These are phyloP conservation scores for Alternaria consortialis DNA, from an alignment of 2,329 filamentous ascomycete genomes.

Conservation along the genomic window DNA sequence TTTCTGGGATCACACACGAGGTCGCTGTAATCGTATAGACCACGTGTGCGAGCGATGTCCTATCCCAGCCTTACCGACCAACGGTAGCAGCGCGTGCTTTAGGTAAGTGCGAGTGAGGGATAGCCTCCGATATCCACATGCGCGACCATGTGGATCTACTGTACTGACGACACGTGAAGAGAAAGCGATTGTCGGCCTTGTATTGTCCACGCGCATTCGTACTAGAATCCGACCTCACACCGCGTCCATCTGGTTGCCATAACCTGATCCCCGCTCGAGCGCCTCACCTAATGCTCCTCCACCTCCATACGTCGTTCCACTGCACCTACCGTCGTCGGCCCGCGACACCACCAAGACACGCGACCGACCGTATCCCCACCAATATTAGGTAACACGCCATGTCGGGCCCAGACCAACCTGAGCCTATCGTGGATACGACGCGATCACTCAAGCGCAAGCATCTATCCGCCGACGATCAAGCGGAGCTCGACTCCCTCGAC, in stretches of 20 bases:
- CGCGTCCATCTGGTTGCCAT: slow-evolving; percentile 1
- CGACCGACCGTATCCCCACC: background rate
- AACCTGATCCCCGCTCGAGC: slow-evolving; percentile 9
- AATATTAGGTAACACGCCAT: slow-evolving; percentile 32
- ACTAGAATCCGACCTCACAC: slow-evolving; percentile 2
- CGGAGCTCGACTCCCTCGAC: slow-evolving; percentile 54
- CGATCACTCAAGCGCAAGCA: slow-evolving; percentile 38
- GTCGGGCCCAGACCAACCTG: slow-evolving; percentile 41
- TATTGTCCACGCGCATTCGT: background rate
- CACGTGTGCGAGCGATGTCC: slow-evolving; percentile 40
- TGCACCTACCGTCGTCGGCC: slow-evolving; percentile 13
- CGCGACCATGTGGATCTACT: slow-evolving; percentile 2
- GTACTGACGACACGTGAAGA: slow-evolving; percentile 15
- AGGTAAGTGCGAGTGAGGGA: slow-evolving; percentile 23
- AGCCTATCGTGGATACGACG: slow-evolving; percentile 36
- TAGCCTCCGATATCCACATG: slow-evolving; percentile 14
- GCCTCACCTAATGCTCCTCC: slow-evolving; percentile 29
- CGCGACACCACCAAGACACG: slow-evolving; percentile 12
- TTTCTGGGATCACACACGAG: background rate
- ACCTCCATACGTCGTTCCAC: slow-evolving; percentile 19
- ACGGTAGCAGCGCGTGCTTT: slow-evolving; percentile 12
- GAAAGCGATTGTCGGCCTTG: slow-evolving; percentile 5
- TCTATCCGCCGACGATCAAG: slow-evolving; percentile 41
- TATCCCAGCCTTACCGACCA: slow-evolving; percentile 34
- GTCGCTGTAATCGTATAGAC: slow-evolving; percentile 1